phyloP scores from a whole-genome alignment of 1,139 yeast genomes.

The Torulaspora pretoriensis region DNA sequence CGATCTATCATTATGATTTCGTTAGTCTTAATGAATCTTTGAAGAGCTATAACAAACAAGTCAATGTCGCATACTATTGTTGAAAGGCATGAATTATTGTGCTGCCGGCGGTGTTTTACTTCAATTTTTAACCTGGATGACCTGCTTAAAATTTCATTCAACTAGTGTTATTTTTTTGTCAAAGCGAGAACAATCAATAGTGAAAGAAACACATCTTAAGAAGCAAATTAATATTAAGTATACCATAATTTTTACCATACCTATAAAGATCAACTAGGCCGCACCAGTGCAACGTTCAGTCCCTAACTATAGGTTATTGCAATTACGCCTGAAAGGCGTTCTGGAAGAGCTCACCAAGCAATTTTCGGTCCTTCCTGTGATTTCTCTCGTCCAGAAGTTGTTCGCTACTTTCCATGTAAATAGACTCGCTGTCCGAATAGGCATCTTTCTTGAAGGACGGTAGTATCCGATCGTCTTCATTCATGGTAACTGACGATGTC shows the following conservation, averaged over 20 bases:
- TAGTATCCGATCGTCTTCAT: conserved; percentile 9
- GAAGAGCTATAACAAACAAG: neutral
- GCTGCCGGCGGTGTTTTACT: neutral
- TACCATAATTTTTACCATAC: neutral
- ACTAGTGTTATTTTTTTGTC: conserved; percentile 3
- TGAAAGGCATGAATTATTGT: conserved; percentile 11
- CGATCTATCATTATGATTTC: conserved; percentile 8
- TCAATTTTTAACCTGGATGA: neutral
- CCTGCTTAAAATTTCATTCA: conserved; percentile 1
- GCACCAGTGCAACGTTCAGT: neutral
- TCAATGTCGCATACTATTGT: conserved; percentile 12
- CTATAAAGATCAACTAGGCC: neutral
- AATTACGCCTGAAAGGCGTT: conserved; percentile 4
- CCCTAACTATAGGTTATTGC: neutral
- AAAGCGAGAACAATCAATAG: conserved; percentile 4
- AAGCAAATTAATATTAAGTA: neutral
- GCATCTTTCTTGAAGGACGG: conserved; percentile 3
- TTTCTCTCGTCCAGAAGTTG: conserved; percentile 1
- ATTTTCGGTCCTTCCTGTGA: conserved; percentile 7
- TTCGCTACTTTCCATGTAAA: conserved; percentile 6
- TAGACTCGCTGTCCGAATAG: conserved; percentile 5
- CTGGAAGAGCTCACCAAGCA: conserved; percentile 8
- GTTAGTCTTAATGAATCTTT: conserved; percentile 9
- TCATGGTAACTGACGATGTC: conserved; percentile 4
- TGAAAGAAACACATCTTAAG: conserved; percentile 2